These are phyloP conservation scores for Lecanicillium sp. DNA, from an alignment of 2,329 filamentous ascomycete genomes.

Conservation along the genomic window DNA sequence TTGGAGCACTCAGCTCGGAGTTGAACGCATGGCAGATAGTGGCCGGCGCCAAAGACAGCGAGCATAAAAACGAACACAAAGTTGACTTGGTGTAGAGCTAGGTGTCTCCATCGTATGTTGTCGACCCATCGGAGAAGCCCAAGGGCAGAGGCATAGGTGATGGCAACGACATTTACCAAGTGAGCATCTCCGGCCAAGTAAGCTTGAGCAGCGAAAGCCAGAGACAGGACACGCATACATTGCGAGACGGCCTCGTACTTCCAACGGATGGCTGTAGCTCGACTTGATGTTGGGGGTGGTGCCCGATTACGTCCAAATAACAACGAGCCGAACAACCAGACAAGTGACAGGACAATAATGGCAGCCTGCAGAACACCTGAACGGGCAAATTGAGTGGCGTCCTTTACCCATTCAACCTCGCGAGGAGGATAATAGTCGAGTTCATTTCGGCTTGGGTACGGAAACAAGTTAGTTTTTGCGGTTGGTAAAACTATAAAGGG, in stretches of 20 bases:
- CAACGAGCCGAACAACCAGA: constrained; percentile 21
- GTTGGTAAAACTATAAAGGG: too few relatives aligned
- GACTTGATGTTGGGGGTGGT: constrained; percentile 13
- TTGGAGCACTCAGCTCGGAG: constrained; percentile 20
- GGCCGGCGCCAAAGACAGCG: constrained; percentile 25
- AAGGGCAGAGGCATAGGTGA: constrained; percentile 33
- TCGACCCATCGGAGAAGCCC: constrained; percentile 33
- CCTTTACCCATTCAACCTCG: constrained; percentile 27
- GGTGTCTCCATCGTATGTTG: constrained; percentile 35
- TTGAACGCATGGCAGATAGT: constrained; percentile 36
- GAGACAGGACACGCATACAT: constrained; percentile 26
- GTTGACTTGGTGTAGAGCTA: constrained; percentile 40
- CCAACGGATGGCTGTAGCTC: constrained; percentile 30
- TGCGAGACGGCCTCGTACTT: constrained; percentile 36
- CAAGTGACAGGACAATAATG: constrained; percentile 27
- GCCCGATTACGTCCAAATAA: constrained; percentile 10
- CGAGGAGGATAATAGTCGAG: constrained; percentile 9
- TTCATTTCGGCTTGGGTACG: constrained; percentile 1
- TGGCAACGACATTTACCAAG: constrained; percentile 25
- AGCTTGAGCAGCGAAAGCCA: constrained; percentile 30
- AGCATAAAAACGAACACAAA: constrained; percentile 30
- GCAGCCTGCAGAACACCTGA: constrained; percentile 31
- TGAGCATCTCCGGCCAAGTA: constrained; percentile 23
- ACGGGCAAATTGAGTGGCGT: constrained; percentile 28
- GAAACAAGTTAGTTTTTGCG: too few relatives aligned